Percentiles rank a stretch among this genome's conserved stretches.
Conservation (phyloP, 2,329 filamentous ascomycete genomes). For the Tolypocladium cylindrosporum region DNA sequence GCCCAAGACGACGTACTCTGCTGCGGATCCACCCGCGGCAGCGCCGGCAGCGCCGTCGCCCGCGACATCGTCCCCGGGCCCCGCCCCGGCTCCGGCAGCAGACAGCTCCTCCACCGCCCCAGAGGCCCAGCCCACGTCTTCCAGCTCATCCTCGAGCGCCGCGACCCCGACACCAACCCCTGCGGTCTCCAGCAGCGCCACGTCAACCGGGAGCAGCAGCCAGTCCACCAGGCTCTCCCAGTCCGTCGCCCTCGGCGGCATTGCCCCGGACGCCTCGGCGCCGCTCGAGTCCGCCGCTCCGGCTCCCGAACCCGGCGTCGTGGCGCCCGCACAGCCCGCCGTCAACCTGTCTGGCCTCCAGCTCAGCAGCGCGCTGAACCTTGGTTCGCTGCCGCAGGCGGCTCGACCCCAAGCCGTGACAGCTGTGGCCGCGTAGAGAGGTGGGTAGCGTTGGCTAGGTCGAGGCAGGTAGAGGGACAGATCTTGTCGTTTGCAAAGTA, state of each 20-base stretch:
- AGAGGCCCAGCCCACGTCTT: neutral
- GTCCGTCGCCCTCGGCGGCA: slow-evolving; percentile 1
- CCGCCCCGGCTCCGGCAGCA: neutral
- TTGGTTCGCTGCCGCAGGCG: slow-evolving; percentile 23
- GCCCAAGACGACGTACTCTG: slow-evolving; percentile 17
- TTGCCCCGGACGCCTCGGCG: neutral
- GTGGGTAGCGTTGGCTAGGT: neutral
- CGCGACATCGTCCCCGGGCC: neutral
- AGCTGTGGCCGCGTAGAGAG: neutral
- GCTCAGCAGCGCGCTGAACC: slow-evolving; percentile 30
- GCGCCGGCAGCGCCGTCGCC: neutral
- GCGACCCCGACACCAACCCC: neutral
- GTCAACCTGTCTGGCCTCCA: slow-evolving; percentile 30
- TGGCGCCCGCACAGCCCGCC: slow-evolving; percentile 10
- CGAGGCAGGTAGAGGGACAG: neutral
- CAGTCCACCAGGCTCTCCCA: neutral
- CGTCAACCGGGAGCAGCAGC: neutral
- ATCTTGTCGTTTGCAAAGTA: neutral
- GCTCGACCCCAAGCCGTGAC: neutral
- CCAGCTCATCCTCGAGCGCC: neutral
- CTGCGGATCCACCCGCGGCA: neutral
- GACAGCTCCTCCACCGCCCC: neutral
- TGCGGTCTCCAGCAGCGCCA: neutral
- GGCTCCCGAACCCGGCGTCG: slow-evolving; percentile 6
- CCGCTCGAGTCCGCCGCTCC: slow-evolving; percentile 4